A percentile compares a stretch with the other conserved stretches of the same genome.
Evolutionary conservation across 2,329 filamentous ascomycete species (phyloP).

Genomic region (Arthrobotrys megalospora): DNA sequence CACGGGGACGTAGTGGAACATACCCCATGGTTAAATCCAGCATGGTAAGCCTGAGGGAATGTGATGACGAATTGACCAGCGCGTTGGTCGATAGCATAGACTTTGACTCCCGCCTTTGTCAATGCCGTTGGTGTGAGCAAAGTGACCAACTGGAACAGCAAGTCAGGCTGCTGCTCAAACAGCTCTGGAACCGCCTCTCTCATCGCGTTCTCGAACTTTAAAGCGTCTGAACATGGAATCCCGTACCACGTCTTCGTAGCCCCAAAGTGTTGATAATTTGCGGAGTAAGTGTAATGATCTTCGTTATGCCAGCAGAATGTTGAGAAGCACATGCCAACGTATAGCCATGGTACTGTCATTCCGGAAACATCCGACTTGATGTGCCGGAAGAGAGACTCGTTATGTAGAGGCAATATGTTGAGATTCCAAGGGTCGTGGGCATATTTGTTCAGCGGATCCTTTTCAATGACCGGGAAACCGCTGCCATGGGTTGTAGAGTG

Average conservation of each 20-base stretch:
- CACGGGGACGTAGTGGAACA: slow-evolving; percentile 4
- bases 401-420: slow-evolving; percentile 89
- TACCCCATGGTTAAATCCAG: slow-evolving; percentile 91
- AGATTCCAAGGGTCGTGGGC: slow-evolving; percentile 95
- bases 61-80: slow-evolving; percentile 97
- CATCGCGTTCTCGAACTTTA: slow-evolving; percentile 97
- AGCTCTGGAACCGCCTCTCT: slow-evolving; percentile 93
- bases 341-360: slow-evolving; percentile 99
- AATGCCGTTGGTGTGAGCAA: slow-evolving; percentile 93
- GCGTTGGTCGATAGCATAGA: slow-evolving; percentile 95
- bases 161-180: slow-evolving; percentile 95
- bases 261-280: slow-evolving; percentile 98
- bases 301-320: slow-evolving; percentile 99
- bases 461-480: slow-evolving; percentile 94
- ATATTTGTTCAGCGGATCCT: slow-evolving; percentile 87
- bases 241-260: slow-evolving; percentile 99
- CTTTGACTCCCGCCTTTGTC: slow-evolving; percentile 90
- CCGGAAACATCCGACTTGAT: slow-evolving; percentile 99
- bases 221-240: slow-evolving; percentile 91
- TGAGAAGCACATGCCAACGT: slow-evolving; percentile 99
- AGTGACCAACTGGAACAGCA: slow-evolving; percentile 97
- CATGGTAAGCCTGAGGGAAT: slow-evolving; percentile 96
- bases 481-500: slow-evolving; percentile 98
- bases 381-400: slow-evolving; percentile 92
- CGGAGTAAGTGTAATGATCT: slow-evolving; percentile 96